phyloP scores from a whole-genome alignment of 345 rosid genomes.

The Ricinus communis region DNA sequence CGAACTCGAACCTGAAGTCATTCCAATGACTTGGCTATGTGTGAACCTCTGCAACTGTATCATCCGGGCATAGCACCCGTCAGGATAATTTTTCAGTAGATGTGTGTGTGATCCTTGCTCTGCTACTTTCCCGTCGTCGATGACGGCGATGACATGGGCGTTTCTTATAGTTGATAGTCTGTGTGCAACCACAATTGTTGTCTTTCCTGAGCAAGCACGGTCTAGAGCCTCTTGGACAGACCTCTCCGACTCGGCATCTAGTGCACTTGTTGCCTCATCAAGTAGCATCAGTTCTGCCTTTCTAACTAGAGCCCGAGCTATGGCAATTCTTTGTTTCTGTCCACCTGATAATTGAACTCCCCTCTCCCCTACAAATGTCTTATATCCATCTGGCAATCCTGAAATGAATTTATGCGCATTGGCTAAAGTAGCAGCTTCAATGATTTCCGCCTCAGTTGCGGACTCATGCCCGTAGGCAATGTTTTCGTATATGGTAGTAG shows the following conservation, averaged over 20 bases:
- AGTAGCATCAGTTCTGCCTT: constrained; percentile 90
- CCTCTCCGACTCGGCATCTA: constrained; percentile 89
- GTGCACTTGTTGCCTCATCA: constrained; percentile 96
- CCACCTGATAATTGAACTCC: constrained; percentile 98
- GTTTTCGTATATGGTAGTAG: constrained; percentile 76
- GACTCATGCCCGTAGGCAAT: constrained; percentile 88
- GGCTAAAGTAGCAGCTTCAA: constrained; percentile 88
- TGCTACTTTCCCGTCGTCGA: constrained; percentile 90
- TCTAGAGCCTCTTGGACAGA: constrained; percentile 93
- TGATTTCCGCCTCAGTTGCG: constrained; percentile 83
- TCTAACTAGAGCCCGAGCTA: constrained; percentile 78
- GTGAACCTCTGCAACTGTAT: constrained; percentile 94
- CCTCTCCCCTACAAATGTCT: constrained; percentile 81
- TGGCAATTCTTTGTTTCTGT: constrained; percentile 86
- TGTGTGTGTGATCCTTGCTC: constrained; percentile 94
- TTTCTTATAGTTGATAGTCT: constrained; percentile 84
- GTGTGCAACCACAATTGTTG: constrained; percentile 88
- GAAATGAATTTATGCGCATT: constrained; percentile 92
- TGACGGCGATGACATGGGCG: constrained; percentile 82
- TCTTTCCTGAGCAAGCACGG: constrained; percentile 87
- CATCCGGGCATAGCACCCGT: constrained; percentile 88
- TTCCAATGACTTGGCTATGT: constrained; percentile 77
- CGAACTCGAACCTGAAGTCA: constrained; percentile 78
- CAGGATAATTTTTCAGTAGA: constrained; percentile 76
- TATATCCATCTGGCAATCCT: constrained; percentile 74